Evolutionary conservation across 2,329 filamentous ascomycete genomes (phyloP).

Genomic region (Aspergillus japonicus): DNA sequence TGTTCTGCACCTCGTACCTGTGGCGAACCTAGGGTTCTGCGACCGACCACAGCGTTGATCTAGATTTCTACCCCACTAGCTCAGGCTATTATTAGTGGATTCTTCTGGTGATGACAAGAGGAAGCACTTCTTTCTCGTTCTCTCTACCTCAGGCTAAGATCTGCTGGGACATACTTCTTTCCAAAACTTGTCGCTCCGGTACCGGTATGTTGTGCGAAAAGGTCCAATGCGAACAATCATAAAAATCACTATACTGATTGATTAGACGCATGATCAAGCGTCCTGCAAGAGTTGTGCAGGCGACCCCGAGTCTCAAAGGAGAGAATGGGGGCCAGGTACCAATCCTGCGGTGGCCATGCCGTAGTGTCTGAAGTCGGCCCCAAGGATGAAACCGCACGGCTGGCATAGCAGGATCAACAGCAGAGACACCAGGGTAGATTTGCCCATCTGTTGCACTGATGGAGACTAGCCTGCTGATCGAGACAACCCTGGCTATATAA

Average conservation of each 20-base stretch:
- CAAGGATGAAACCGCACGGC: background rate
- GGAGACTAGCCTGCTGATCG: too few species aligned
- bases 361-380: background rate
- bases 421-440: background rate
- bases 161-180: too few species aligned
- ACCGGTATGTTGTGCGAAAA: too few species aligned
- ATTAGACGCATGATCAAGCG: too few species aligned
- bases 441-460: background rate
- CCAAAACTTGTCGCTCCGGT: too few species aligned
- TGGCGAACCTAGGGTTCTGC: background rate
- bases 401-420: background rate
- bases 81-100: background rate
- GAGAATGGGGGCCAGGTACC: background rate
- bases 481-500: background rate
- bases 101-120: too few species aligned
- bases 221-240: too few species aligned
- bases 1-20: background rate
- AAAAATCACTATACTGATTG: too few species aligned
- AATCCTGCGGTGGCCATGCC: background rate
- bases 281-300: too few species aligned
- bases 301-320: too few species aligned
- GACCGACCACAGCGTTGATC: background rate
- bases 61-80: background rate
- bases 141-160: too few species aligned
- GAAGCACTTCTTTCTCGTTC: too few species aligned